phyloP scores from a whole-genome alignment of 768 basidiomycete species.

The Sistotremastrum niveocremeum region DNA sequence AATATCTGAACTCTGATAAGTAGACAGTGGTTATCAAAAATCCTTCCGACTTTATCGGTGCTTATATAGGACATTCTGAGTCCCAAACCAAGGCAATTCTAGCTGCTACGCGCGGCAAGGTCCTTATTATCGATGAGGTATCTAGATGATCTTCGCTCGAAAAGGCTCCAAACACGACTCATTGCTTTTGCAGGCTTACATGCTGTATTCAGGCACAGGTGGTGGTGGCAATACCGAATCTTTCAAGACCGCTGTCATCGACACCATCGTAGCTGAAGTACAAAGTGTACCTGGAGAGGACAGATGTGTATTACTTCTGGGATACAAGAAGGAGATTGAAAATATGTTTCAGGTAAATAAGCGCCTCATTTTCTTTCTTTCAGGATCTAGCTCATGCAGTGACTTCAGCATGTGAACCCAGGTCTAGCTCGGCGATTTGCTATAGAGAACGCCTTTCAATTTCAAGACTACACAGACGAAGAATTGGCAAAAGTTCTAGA shows the following conservation, averaged over 20 bases:
- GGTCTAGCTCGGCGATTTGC: constrained; percentile 53
- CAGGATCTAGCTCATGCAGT: background rate
- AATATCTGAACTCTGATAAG: background rate
- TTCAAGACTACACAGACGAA: constrained; percentile 45
- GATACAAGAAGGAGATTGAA: constrained; percentile 52
- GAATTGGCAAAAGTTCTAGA: constrained; percentile 41
- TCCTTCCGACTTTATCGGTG: constrained; percentile 56
- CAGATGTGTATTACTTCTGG: constrained; percentile 49
- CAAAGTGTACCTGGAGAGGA: constrained; percentile 59
- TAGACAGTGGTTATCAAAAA: constrained; percentile 48
- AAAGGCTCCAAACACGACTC: no score
- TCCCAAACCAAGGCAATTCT: constrained; percentile 51
- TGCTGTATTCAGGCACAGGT: constrained; percentile 40
- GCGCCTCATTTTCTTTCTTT: background rate
- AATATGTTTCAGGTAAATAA: constrained; percentile 56
- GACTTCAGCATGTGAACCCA: constrained; percentile 51
- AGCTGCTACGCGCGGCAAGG: constrained; percentile 44
- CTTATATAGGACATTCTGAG: constrained; percentile 45
- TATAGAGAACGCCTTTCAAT: constrained; percentile 56
- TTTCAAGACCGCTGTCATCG: constrained; percentile 57
- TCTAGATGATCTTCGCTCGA: constrained; percentile 1
- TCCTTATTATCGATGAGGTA: constrained; percentile 60
- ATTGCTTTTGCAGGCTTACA: constrained; percentile 42
- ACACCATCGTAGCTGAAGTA: constrained; percentile 63
- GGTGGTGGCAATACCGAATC: constrained; percentile 25